Evolutionary conservation across 352 stramenopile genomes (phyloP), one percentile per base, ranked within the genome.

Genomic region (Lagenidium giganteum): DNA sequence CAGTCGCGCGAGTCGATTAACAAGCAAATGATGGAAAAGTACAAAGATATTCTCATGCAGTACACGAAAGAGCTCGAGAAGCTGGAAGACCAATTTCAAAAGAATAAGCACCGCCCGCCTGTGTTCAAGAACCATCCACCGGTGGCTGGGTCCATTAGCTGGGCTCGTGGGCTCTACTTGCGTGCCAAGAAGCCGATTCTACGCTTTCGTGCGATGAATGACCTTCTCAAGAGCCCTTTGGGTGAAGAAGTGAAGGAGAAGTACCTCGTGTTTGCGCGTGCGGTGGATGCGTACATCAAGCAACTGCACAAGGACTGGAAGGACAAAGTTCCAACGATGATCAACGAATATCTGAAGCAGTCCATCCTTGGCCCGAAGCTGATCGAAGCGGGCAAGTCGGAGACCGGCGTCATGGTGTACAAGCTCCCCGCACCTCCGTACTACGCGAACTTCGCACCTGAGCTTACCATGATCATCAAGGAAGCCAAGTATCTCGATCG

Each of bases 11-110:
- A 98, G 39, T 95, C 81, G 11, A 98, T 98, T 53, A 96, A 98
- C 71, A 95, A 96, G 51, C 87, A 97, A 40, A 98, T 98, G 83
- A 96, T 97, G 79, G 85, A 96, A 38, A 96, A 97, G 45, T 98
- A 97, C 68, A 96, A 97, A 47, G 90, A 98, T 39, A 98, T 98
- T 21, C 56, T 98, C 25, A 83, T 95, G 70, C 91, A 98, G 69
- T 98, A 98, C 70, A 95, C 84, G 9, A 97, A 96, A 54, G 94
- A 98, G 56, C 72, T 98, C 13, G 89, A 97, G 29, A 77, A 87
- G 24, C 77, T 98, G 3, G 72, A 89, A 11, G 73, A 90, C 16
- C 84, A 96, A 21, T 98, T 98, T 50, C 65, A 96, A 24, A 64
- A 61, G 29, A 58, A 87, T 51, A 95, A 93, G 31, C 61, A 76